phyloP scores from a whole-genome alignment of 345 rosid species.

The Heritiera littoralis region DNA sequence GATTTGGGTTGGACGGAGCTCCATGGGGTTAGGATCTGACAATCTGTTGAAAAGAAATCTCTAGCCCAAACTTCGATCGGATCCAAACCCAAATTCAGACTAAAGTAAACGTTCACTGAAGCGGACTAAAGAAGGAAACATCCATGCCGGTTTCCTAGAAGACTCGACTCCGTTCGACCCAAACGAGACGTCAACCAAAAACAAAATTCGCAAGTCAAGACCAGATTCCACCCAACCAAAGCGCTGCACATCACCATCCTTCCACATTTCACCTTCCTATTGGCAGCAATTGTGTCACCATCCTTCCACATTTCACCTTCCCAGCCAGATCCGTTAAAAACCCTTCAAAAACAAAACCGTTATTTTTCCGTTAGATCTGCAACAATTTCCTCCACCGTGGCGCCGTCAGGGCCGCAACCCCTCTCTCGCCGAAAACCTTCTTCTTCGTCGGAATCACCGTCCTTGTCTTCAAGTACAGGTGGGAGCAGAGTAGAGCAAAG shows the following conservation, averaged over 20 bases:
- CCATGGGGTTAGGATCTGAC: background rate
- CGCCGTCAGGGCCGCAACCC: slow-evolving; percentile 61
- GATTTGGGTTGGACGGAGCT: too few species aligned
- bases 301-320: background rate
- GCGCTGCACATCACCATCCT: background rate
- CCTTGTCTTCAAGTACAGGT: slow-evolving; percentile 22
- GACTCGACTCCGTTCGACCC: background rate
- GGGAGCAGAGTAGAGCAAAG: slow-evolving; percentile 30
- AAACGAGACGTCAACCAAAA: background rate
- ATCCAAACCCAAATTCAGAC: background rate
- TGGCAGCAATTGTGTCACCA: background rate
- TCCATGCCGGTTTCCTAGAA: background rate
- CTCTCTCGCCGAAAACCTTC: slow-evolving; percentile 60
- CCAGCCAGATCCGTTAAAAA: background rate
- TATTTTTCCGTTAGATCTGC: slow-evolving; percentile 34
- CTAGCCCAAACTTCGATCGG: background rate
- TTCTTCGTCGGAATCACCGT: slow-evolving; percentile 27
- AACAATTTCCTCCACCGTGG: slow-evolving; percentile 59
- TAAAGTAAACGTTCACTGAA: background rate
- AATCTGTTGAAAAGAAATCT: background rate
- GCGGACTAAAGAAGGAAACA: background rate
- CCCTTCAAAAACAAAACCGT: background rate
- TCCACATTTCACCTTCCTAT: background rate
- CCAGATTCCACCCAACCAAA: slow-evolving; percentile 9
- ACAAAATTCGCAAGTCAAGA: background rate